Base-by-base conservation (phyloP, 1,139 yeast genomes). In the Kazachstania sp. region DNA sequence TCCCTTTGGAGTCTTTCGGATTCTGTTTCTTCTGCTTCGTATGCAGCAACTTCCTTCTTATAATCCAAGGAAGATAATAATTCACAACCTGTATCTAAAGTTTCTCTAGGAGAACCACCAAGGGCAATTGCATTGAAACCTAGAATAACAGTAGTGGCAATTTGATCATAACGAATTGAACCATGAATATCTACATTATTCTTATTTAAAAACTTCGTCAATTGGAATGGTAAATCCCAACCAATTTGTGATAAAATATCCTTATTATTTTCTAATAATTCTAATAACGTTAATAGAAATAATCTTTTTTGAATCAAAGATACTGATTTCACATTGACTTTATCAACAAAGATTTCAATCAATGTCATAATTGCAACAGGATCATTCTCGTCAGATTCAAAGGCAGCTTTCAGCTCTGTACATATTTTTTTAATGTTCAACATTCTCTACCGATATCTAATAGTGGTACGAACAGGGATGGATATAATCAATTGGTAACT, bases 171-270 rank as follows among this genome's bases (percentile, higher is more conserved):
- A 9, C 50, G 45, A 31, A 62, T 44, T 15, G 46, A 49, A 15
- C 41, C 40, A 28, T 54, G 29, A 2, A 44, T 50, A 11, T 51
- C 49, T 31, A 70, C 61, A 32, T 58, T 56, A 41, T 51, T 57
- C 8, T 51, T 50, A 45, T 49, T 56, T 12, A 51, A 39, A 41
- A 71, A 79, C 7, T 68, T 66, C 42, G 86, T 61, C 16, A 88
- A 57, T 45, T 86, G 65, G 32, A 71, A 73, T 0, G 95, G 95
- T 32, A 88, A 62, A 64, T 88, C 96, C 97, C 97, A 88, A 2
- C 95, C 95, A 51, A 87, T 78, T 56, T 83, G 85, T 3, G 49
- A 47, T 2, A 53, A 52, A 35, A 54, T 43, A 2, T 52, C 51
- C 5, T 54, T 50, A 29, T 54, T 37, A 3, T 45, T 41, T 19